Evolutionary conservation across 2,329 filamentous ascomycete species (phyloP), one percentile per base, ranked within the genome.

Genomic region (Myotisia sp.): DNA sequence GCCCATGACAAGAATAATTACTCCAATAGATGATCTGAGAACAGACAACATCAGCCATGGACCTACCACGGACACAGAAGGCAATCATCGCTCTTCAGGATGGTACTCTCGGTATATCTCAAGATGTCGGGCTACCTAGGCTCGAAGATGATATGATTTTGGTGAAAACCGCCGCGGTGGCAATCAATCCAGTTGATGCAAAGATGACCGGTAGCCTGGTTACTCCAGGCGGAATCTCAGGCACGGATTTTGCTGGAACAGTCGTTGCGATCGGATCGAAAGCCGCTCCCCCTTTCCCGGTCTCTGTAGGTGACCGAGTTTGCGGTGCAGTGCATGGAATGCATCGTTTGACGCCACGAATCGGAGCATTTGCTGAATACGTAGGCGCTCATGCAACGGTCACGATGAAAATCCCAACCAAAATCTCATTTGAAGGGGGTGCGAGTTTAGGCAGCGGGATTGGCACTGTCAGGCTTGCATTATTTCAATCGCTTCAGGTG

Each of bases 321-420:
- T 45, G 42, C 12, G 59, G 58, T 5, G 38, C 47, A 8, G 48
- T 49, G 2, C 45, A 53, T 19, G 57, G 54, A 12, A 47, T 42
- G 21, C 53, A 58, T 26, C 36, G 37, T 1, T 20, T 49, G 5
- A 36, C 47, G 16, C 48, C 47, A 1, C 39, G 50, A 3, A 41
- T 43, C 22, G 58, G 59, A 7, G 45, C 53, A 2, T 62, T 61
- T 39, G 51, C 53, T 9, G 47, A 59, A 31, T 59, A 59, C 36
- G 43, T 53, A 14, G 40, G 43, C 4, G 47, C 46, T 13, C 42
- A 46, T 7, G 50, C 45, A 1, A 50, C 54, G 22, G 19, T 58
- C 6, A 37, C 45, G 17, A 38, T 55, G 13, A 52, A 49, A 29
- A 42, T 59, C 6, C 53, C 54, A 1, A 46, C 47, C 27, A 20